Percentiles rank a stretch among this genome's conserved stretches.
These are phyloP conservation scores for Curvularia sp. DNA, from an alignment of 2,329 filamentous ascomycete genomes.

Conservation along the genomic window DNA sequence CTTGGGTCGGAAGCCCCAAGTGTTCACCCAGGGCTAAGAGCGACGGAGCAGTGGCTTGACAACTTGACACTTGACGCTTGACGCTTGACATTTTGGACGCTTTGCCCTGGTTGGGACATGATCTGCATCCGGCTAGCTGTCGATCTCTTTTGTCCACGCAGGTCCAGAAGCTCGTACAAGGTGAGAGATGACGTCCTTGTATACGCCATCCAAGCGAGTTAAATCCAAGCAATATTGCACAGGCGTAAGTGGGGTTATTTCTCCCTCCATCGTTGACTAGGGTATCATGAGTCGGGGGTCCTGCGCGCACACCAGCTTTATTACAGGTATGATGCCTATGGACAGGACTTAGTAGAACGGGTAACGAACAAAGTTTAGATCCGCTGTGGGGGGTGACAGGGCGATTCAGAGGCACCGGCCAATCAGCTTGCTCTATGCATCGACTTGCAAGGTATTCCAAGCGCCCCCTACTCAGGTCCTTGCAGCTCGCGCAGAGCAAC, in stretches of 20 bases:
- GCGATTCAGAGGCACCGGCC: not conserved
- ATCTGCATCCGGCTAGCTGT: slow-evolving; percentile 24
- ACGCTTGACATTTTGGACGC: slow-evolving; percentile 4
- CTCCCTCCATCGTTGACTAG: not conserved
- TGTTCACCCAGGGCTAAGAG: not conserved
- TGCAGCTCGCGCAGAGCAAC: not conserved
- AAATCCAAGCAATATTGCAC: not conserved
- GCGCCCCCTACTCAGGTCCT: not conserved
- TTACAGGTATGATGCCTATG: slow-evolving; percentile 11
- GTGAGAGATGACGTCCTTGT: slow-evolving; percentile 24
- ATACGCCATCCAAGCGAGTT: not conserved
- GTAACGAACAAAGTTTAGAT: slow-evolving; percentile 12
- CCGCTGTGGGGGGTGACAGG: slow-evolving; percentile 21
- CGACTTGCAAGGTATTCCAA: no score
- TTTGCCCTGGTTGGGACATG: slow-evolving; percentile 2
- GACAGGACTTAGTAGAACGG: slow-evolving; percentile 3
- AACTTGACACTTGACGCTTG: slow-evolving; percentile 3
- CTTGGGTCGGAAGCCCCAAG: not conserved
- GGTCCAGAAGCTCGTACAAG: slow-evolving; percentile 21
- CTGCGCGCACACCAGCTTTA: not conserved
- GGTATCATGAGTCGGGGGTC: not conserved
- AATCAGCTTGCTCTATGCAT: not conserved
- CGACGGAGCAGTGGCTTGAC: not conserved
- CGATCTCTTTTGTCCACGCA: slow-evolving; percentile 27
- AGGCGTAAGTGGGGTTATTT: not conserved